Percentiles rank a stretch among this genome's conserved stretches.
Conservation (phyloP, 805 yeast species). For the Maudiozyma bulderi region DNA sequence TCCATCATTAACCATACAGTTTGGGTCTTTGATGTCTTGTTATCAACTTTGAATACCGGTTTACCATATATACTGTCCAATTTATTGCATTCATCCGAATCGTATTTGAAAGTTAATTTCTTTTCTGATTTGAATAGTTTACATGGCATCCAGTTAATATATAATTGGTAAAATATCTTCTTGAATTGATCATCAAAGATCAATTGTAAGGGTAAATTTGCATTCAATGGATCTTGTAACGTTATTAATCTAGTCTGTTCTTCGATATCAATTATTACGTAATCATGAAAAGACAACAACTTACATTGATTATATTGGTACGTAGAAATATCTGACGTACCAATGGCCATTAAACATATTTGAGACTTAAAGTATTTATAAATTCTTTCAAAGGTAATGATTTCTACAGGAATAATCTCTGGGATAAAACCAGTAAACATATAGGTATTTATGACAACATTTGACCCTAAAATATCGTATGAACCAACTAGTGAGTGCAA, state of each 20-base stretch:
- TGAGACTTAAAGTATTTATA: slow-evolving; percentile 12
- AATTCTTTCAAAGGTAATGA: slow-evolving; percentile 26
- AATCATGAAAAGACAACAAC: slow-evolving; percentile 55
- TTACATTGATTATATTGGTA: neutral
- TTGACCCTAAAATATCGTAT: slow-evolving; percentile 62
- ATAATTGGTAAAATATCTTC: slow-evolving; percentile 40
- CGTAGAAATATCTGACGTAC: slow-evolving; percentile 34
- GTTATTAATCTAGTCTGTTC: slow-evolving; percentile 14
- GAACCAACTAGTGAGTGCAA: slow-evolving; percentile 49
- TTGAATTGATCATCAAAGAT: slow-evolving; percentile 18
- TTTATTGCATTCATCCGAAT: slow-evolving; percentile 9
- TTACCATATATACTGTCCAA: slow-evolving; percentile 19
- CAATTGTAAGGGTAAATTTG: slow-evolving; percentile 3
- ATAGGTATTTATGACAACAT: slow-evolving; percentile 61
- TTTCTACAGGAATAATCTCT: slow-evolving; percentile 35
- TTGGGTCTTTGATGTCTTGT: slow-evolving; percentile 19
- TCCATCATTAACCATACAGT: slow-evolving; percentile 44
- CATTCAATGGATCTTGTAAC: slow-evolving; percentile 37
- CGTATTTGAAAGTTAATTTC: slow-evolving; percentile 26
- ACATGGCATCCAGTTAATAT: slow-evolving; percentile 56
- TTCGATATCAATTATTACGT: slow-evolving; percentile 41
- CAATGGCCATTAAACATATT: slow-evolving; percentile 47
- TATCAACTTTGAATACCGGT: slow-evolving; percentile 39
- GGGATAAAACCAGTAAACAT: slow-evolving; percentile 68
- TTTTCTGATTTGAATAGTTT: slow-evolving; percentile 17